These are phyloP conservation scores for Claviceps sp. DNA, from an alignment of 2,329 filamentous ascomycete species.

Conservation along the genomic window DNA sequence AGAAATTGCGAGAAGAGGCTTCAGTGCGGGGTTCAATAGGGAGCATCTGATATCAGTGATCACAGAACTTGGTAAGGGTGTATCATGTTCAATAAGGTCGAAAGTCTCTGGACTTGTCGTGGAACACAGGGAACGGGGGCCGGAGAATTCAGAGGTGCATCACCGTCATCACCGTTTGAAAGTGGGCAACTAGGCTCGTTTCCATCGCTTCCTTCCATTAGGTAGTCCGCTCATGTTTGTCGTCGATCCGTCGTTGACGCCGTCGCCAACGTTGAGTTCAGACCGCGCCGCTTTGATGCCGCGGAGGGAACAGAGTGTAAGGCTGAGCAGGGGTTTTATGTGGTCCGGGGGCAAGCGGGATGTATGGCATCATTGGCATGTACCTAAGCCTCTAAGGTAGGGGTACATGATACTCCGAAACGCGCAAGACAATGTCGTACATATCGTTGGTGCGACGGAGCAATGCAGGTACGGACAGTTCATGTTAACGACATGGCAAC, in stretches of 20 bases:
- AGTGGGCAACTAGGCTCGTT: neutral
- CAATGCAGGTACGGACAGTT: neutral
- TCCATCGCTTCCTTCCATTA: neutral
- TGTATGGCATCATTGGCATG: neutral
- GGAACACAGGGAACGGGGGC: neutral
- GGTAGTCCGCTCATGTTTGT: neutral
- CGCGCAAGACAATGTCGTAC: neutral
- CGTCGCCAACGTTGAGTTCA: neutral
- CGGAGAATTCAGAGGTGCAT: neutral
- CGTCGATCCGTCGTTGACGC: neutral
- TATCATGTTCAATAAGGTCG: neutral
- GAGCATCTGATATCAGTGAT: neutral
- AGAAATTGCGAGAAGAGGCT: neutral
- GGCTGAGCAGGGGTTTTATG: neutral
- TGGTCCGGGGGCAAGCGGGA: neutral
- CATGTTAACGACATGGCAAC: neutral
- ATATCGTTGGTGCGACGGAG: constrained; percentile 1
- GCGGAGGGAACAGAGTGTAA: neutral
- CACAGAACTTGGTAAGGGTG: neutral
- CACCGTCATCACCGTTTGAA: neutral
- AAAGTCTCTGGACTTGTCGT: neutral
- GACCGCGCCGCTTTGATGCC: neutral
- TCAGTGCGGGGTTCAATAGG: neutral
- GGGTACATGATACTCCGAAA: neutral
- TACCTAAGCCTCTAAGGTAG: too few species aligned